Evolutionary conservation across 345 rosid species (phyloP).

Genomic region (Anastatica hierochuntica): DNA sequence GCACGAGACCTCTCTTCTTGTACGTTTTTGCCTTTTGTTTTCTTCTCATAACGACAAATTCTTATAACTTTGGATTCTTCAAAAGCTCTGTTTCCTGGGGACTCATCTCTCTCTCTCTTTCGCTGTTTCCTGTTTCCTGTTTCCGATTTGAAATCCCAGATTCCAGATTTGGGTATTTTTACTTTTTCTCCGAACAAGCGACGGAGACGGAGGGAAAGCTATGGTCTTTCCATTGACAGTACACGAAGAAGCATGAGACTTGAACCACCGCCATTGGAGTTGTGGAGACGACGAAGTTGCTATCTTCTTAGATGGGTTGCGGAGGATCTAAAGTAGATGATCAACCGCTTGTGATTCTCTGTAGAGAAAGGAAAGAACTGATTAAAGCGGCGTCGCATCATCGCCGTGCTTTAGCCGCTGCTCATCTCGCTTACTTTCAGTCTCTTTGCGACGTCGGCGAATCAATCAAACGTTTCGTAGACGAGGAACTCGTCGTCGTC

Average conservation of each 20-base stretch:
- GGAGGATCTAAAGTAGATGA: constrained; percentile 84
- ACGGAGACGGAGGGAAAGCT: constrained; percentile 4
- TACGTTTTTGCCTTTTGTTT: constrained; percentile 3
- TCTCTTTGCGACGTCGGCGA: constrained; percentile 71
- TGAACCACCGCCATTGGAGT: background rate
- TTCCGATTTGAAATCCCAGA: constrained; percentile 2
- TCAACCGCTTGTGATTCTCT: constrained; percentile 57
- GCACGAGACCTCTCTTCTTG: constrained; percentile 23
- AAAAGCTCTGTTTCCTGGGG: no score
- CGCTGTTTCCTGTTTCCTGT: no score
- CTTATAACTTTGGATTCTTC: background rate
- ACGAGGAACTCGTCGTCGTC: constrained; percentile 61
- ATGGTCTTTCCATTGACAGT: constrained; percentile 23
- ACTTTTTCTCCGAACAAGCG: background rate
- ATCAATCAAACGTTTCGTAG: constrained; percentile 66
- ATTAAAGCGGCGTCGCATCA: constrained; percentile 60
- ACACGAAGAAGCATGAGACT: constrained; percentile 20
- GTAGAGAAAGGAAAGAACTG: constrained; percentile 65
- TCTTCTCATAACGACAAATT: background rate
- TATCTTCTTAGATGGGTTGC: constrained; percentile 81
- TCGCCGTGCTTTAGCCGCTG: constrained; percentile 74
- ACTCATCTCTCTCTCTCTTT: background rate
- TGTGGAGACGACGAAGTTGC: background rate
- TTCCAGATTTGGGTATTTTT: constrained; percentile 10
- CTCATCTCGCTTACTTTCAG: constrained; percentile 70